A percentile compares a stretch with the other conserved stretches of the same genome.
These are phyloP conservation scores for Kazachstania sp. DNA, from an alignment of 1,139 yeast genomes.

Conservation along the genomic window DNA sequence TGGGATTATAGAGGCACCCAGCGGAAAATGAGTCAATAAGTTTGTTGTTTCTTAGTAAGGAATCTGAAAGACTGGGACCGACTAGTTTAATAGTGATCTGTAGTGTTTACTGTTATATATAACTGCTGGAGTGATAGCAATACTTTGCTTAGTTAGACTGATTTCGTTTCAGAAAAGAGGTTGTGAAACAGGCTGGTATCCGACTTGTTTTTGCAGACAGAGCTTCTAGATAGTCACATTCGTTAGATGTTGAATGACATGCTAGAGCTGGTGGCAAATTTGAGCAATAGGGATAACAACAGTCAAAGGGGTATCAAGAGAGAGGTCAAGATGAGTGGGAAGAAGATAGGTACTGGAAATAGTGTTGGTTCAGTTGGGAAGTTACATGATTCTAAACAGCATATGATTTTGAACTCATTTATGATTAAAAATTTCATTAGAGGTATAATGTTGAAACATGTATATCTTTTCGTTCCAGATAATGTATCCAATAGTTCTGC, in stretches of 20 bases:
- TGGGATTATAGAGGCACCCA: no score
- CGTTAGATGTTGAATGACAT: constrained; percentile 3
- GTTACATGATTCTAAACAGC: constrained; percentile 2
- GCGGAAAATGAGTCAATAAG: no score
- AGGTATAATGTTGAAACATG: constrained; percentile 10
- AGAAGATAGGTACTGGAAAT: neutral
- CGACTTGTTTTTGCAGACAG: neutral
- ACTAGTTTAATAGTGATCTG: no score
- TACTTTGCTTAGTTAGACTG: no score
- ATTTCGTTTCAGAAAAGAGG: neutral
- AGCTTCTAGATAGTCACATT: constrained; percentile 2
- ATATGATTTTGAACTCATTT: constrained; percentile 10
- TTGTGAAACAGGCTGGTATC: neutral
- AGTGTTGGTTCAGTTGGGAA: neutral
- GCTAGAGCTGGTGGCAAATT: constrained; percentile 1
- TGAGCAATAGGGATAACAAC: neutral
- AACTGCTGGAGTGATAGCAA: no score
- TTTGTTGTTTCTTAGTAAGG: no score
- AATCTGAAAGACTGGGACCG: no score
- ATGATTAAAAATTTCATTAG: constrained; percentile 13
- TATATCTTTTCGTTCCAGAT: constrained; percentile 6
- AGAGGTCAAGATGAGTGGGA: neutral
- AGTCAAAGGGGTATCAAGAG: neutral
- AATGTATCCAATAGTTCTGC: neutral
- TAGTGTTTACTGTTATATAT: no score